A percentile compares a stretch with the other conserved stretches of the same genome.
These are phyloP conservation scores for Aeschynomene evenia DNA, from an alignment of 306 rosid genomes.

Conservation along the genomic window DNA sequence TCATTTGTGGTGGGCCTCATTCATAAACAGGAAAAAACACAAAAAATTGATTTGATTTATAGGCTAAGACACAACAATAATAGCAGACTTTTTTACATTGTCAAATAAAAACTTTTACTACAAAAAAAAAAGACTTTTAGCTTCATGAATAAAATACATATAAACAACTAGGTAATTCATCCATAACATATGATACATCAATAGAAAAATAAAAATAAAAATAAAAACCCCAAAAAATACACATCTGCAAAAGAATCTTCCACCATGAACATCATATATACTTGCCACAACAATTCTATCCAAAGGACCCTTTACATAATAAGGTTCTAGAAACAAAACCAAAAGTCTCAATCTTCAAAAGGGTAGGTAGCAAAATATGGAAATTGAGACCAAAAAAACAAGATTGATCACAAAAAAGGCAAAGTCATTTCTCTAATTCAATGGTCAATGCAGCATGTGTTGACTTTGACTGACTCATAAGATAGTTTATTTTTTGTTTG, in stretches of 20 bases:
- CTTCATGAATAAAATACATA: neutral
- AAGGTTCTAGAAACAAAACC: constrained; percentile 34
- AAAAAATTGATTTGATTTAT: too few species aligned
- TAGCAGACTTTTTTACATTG: too few species aligned
- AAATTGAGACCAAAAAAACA: neutral
- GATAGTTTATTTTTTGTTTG: constrained; percentile 16
- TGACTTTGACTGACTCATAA: constrained; percentile 36
- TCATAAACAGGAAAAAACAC: too few species aligned
- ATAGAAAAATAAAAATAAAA: neutral
- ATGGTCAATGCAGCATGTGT: constrained; percentile 19
- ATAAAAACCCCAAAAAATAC: neutral
- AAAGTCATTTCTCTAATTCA: neutral
- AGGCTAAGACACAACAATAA: too few species aligned
- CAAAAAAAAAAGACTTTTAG: neutral
- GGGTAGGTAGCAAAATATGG: neutral
- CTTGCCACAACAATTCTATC: too few species aligned
- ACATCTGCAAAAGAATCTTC: neutral
- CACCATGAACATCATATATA: neutral
- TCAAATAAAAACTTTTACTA: neutral
- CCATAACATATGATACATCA: neutral
- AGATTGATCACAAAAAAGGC: neutral
- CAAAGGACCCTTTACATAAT: neutral
- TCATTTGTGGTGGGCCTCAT: too few species aligned
- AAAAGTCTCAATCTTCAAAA: constrained; percentile 25
- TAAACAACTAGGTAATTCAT: neutral